Base-by-base conservation (phyloP, 192 early-diverging fungal genomes). In the Backusella tuberculispora region DNA sequence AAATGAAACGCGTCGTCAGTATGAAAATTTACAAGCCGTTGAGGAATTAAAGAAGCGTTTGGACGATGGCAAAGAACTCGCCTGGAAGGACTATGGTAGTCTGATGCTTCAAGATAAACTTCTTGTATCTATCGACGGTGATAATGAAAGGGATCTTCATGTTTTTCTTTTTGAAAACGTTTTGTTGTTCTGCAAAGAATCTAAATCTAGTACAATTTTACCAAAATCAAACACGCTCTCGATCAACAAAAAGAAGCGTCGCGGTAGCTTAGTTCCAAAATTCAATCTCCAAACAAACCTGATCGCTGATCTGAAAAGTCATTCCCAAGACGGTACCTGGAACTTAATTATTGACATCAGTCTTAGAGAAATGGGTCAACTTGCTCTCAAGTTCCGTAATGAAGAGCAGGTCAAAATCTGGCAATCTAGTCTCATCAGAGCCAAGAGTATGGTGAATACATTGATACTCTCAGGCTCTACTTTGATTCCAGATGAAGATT, bases 91-190 rank as follows among this genome's bases (percentile, higher is more conserved):
- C 42, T 95, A 89, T 77, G 84, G 95, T 71, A 87, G 86, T 72
- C 91, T 90, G 71, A 96, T 98, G 65, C 83, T 87, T 64, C 84
- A 86, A 69, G 88, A 69, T 34, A 69, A 69, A 43, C n/a, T 69
- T 9, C 24, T 26, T 0, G 68, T 96, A 26, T 83, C 85, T 50
- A 88, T 94, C 71, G 87, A 85, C n/a, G 87, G 85, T 21, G 76
- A 83, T 15, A 76, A 84, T 63, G 93, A 95, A 68, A 86, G 90
- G 68, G 92, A 94, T 69, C 89, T 95, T 44, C 83, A 91, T 34
- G 91, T 97, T 3, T 99, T 93, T 81, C 83, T 99, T 65, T 99
- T 99, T 85, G 95, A 98, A 74, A 89, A 88, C 72, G 94, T 95
- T 42, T 83, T 99, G 4, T 86, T 99, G 40, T 96, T 93, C 79